These are phyloP conservation scores for Glonium stellatum DNA, from an alignment of 495 filamentous ascomycete species.

Conservation along the genomic window DNA sequence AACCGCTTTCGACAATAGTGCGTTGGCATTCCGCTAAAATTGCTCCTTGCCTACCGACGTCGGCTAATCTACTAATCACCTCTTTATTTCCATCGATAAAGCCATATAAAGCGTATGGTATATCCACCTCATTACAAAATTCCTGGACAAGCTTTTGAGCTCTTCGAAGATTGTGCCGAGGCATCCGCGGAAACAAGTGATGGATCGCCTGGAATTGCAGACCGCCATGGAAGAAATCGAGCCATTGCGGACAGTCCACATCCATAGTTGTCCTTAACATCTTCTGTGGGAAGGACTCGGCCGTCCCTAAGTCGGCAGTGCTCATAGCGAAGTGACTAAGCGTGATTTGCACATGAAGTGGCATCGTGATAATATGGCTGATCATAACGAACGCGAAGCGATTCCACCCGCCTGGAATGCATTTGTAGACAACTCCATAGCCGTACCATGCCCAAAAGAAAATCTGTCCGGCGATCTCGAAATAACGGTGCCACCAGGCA, in stretches of 20 bases:
- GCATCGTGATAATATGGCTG: conserved; percentile 79
- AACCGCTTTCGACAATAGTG: conserved; percentile 20
- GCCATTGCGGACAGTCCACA: conserved; percentile 88
- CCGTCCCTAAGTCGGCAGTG: conserved; percentile 76
- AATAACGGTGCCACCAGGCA: conserved; percentile 83
- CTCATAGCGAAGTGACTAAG: conserved; percentile 97
- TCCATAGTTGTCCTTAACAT: conserved; percentile 99
- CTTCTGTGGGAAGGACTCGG: conserved; percentile 90
- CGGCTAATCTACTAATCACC: conserved; percentile 75
- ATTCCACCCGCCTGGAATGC: conserved; percentile 61
- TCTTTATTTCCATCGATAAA: conserved; percentile 89
- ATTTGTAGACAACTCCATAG: conserved; percentile 72
- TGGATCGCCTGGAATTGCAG: conserved; percentile 96
- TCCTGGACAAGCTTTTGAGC: conserved; percentile 78
- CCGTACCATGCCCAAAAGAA: conserved; percentile 97
- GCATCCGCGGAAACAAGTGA: conserved; percentile 90
- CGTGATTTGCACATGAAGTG: conserved; percentile 91
- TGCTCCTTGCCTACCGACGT: conserved; percentile 79
- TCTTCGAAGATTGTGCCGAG: conserved; percentile 81
- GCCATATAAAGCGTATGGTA: conserved; percentile 90
- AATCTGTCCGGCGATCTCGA: conserved; percentile 72
- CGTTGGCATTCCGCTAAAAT: conserved; percentile 84
- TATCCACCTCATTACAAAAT: conserved; percentile 84
- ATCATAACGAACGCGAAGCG: conserved; percentile 73
- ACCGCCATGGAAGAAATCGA: conserved; percentile 94